Percentiles rank a stretch among this genome's conserved stretches.
These are phyloP conservation scores for Lentinula sp. DNA, from an alignment of 768 basidiomycete genomes.

Conservation along the genomic window DNA sequence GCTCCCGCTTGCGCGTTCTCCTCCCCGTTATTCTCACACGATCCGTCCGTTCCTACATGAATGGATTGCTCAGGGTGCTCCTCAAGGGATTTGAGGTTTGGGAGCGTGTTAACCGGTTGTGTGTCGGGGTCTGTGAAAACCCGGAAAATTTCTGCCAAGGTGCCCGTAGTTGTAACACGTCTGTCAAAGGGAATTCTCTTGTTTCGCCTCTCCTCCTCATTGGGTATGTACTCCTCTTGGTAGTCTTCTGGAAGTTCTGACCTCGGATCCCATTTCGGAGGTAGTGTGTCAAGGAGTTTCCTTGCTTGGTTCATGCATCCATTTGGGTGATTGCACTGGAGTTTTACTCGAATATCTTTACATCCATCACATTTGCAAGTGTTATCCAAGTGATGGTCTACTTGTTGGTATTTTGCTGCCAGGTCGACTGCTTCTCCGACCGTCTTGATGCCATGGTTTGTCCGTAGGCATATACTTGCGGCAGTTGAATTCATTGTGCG, in stretches of 20 bases:
- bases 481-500: neutral
- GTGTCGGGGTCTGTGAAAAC: too few species aligned
- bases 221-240: neutral
- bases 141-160: too few species aligned
- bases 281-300: neutral
- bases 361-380: neutral
- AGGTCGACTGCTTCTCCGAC: neutral
- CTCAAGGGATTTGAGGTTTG: too few species aligned
- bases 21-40: slow-evolving; percentile 10
- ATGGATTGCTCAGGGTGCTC: too few species aligned
- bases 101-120: too few species aligned
- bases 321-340: neutral
- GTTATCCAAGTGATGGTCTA: neutral
- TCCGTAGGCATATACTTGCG: slow-evolving; percentile 7
- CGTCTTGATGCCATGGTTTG: neutral
- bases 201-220: neutral
- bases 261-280: neutral
- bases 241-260: neutral
- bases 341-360: neutral
- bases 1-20: slow-evolving; percentile 10
- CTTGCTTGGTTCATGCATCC: neutral
- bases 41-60: slow-evolving; percentile 13
- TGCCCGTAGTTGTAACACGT: neutral
- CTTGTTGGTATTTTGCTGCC: slow-evolving; percentile 6
- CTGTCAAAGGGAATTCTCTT: neutral